Evolutionary conservation across 352 stramenopile genomes (phyloP), one percentile per base, ranked within the genome.

Genomic region (Pythium scleroteichum): DNA sequence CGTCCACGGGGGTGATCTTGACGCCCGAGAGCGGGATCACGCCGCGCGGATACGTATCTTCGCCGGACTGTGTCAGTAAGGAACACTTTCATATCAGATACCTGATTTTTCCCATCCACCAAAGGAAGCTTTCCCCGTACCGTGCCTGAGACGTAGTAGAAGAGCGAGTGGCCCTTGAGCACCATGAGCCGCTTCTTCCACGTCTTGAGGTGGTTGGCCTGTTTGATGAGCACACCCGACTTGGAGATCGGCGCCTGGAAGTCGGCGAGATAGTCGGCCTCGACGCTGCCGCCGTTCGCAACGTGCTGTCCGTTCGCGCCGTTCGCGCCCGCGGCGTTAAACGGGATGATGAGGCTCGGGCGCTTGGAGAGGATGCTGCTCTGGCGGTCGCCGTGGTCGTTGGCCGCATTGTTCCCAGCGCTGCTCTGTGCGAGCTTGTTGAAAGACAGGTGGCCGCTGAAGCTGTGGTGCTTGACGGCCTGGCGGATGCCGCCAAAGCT

Each of bases 131-230:
- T 26, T 39, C 26, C 19, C 55, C 73, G 26, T 80, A 94, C 84
- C 76, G 83, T 91, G 52, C 85, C 84, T 4, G 84, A 93, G 32
- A 93, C 85, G 66, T 94, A 94, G 78, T 94, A 94, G 63, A 94
- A 94, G 26, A 94, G 73, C 47, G 83, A 92, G 57, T 94, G 85
- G 1, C 85, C 85, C 61, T 91, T 92, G 14, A 94, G 78, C 70
- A 94, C 84, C 85, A 94, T 94, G 20, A 92, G 77, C 1, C 85
- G 82, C 62, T 94, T 94, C 62, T 94, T 94, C 85, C 85, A 94
- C 46, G 85, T 94, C 68, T 94, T 94, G 45, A 94, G 87, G 65
- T 94, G 85, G 58, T 94, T 92, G 2, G 83, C 84, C 68, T 94
- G 85, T 46, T 94, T 94, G 59, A 92, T 91, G 19, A 94, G 74